Base-by-base conservation (phyloP, 192 early-diverging fungal species). In the Tieghemiomyces parasiticus region DNA sequence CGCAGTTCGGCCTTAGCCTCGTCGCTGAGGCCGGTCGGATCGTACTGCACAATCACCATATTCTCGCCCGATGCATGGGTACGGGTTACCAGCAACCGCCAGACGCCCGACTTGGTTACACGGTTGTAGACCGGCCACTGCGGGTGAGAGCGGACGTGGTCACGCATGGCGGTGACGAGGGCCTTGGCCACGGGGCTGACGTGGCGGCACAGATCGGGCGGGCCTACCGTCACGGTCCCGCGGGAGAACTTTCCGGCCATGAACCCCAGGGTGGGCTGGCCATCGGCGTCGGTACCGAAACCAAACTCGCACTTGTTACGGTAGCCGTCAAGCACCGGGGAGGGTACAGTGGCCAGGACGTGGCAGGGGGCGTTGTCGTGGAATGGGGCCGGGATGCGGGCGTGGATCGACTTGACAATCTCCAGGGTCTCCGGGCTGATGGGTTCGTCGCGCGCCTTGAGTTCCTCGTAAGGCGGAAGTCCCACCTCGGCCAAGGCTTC, bases 281-380 rank as follows among this genome's bases (percentile, higher is more conserved):
- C 78, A 3, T 78, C 69, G 9, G 72, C 35, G 64, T 88, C 71
- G 42, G 48, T 46, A 22, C 88, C 88, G 62, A 86, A 71, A 0
- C 82, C 73, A 60, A 88, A 90, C 66, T 90, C 88, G 63, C 82
- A 86, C 66, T 90, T 90, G 63, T 67, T 90, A 50, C 86, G 69
- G 67, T 89, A 90, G 3, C 74, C 75, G 32, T 74, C 61, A 16
- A 65, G 30, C 32, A 70, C 61, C 26, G 88, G 88, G 4, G 86
- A 89, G 4, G 69, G 51, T 42, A 81, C 67, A 8, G 64, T 67
- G n/a, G 67, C 64, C 14, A 58, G 35, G 2, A 58, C 55, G 3
- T 12, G 55, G 55, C 55, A 58, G 20, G 55, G 55, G 4, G 26
- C 0, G 35, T 38, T 19, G n/a, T 31, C 10, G 19, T 24, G 19